Evolutionary conservation across 768 basidiomycete species (phyloP), one percentile per base, ranked within the genome.

Genomic region (Leccinum variicolor): DNA sequence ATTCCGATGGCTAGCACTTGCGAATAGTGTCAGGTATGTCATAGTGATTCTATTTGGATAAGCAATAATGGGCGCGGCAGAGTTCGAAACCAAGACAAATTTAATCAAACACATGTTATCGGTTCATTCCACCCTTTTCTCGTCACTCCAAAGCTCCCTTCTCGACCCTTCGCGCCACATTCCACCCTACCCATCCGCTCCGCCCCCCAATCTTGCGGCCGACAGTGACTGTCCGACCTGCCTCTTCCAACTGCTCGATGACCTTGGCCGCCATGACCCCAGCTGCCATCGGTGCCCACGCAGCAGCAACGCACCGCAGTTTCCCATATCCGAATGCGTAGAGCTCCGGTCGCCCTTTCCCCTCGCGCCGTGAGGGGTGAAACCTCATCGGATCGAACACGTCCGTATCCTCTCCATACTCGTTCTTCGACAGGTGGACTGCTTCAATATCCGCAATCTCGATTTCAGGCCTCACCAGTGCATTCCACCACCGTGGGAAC

Each of bases 211-310:
- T 57, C 10, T 50, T 54, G 0, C 2, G 46, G 3, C 65, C 50
- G 33, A 48, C 5, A 11, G 33, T 51, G 75, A 65, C 39, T 11
- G 21, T 54, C 65, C 52, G 71, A 1, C 61, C 50, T 0, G 55
- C 58, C 1, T 64, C 69, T 9, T 73, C 66, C 13, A 78, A 48
- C n/a, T 69, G 65, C 7, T 70, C 63, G 0, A 83, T 57, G 0
- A 83, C 60, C 4, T 76, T 76, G 2, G 75, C 82, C 5, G 74
- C 73, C 5, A 86, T 76, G 0, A 84, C 54, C 0, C 72, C 84
- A 1, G 78, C 80, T 0, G 83, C 83, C 64, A 80, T 75, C 0
- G 85, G 85, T 2, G 85, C 85, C 83, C 84, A 84, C 0, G 66
- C 66, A 6, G 69, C 66, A 0, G 83, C 85, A 1, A 81, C 66